Base-by-base conservation (phyloP, 2,329 filamentous ascomycete species). In the Capronia coronata region DNA sequence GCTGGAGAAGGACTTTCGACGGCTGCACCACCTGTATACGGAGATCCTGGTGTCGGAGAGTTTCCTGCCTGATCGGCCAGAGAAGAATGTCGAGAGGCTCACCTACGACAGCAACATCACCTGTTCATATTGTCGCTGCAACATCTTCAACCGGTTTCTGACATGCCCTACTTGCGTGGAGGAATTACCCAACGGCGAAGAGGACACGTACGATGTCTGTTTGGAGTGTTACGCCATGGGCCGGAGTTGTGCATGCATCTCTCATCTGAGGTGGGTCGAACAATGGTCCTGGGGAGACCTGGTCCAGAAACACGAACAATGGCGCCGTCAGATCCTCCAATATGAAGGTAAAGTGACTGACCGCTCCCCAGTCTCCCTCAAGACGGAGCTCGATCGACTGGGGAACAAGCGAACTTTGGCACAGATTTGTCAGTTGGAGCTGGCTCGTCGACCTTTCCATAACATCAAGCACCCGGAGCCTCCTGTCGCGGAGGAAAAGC, bases 201-300 rank as follows among this genome's bases (percentile, higher is more conserved):
- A 83, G 25, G 82, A 97, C 63, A 87, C 87, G 0, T 98, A 97
- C 64, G 93, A 98, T 65, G 77, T 98, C 18, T 98, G 93, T 63
- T 90, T 98, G 86, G 93, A 98, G 60, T 98, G 93, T 64, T 98
- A 94, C 63, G 86, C 83, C n/a, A 94, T 97, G 86, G 93, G 93
- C 18, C 81, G 93, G 44, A 95, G 90, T 39, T 98, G 93, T 64
- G 80, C 79, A 2, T 98, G 93, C 63, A 78, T 94, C 43, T 94
- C 90, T 2, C 82, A 82, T 9, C 77, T 95, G 9, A 81, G 79
- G 53, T 98, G 91, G 90, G 88, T 87, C 43, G 90, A 98, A 64
- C 93, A 97, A 64, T 96, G 90, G 77, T 73, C 79, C 10, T 97
- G 90, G 90, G 76, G 80, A 35, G 81, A 89, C 11, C 73, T 98